phyloP scores from a whole-genome alignment of 2,329 filamentous ascomycete genomes.

The Claviceps cyperi region DNA sequence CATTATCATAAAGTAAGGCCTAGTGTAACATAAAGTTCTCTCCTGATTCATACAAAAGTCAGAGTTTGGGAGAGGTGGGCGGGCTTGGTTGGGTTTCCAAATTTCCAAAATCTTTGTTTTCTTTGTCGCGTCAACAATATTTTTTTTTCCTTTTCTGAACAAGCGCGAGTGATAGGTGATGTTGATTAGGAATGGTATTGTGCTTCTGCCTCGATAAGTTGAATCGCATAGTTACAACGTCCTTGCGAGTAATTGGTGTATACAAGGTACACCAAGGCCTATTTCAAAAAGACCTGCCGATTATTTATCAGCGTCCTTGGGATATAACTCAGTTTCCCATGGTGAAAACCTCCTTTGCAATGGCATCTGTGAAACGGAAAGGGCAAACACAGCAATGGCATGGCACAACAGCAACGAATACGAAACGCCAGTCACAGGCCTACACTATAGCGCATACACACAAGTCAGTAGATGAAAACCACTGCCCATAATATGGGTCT shows the following conservation, averaged over 20 bases:
- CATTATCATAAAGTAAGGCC: constrained; percentile 26
- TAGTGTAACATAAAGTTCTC: constrained; percentile 40
- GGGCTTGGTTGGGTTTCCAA: not conserved
- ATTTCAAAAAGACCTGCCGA: too few relatives aligned
- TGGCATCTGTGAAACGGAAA: not conserved
- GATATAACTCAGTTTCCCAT: not conserved
- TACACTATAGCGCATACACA: not conserved
- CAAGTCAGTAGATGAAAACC: not conserved
- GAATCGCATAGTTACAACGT: not conserved
- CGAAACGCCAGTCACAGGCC: not conserved
- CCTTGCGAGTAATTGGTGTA: too few relatives aligned
- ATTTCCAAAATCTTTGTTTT: constrained; percentile 5
- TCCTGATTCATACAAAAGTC: constrained; percentile 21
- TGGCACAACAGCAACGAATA: not conserved
- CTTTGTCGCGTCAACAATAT: constrained; percentile 4
- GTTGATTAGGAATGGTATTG: too few relatives aligned
- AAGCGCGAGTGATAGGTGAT: not conserved
- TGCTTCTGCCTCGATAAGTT: not conserved
- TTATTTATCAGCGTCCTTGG: too few relatives aligned
- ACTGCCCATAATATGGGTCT: not conserved
- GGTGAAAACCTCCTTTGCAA: not conserved
- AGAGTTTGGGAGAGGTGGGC: constrained; percentile 6
- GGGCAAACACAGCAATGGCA: not conserved
- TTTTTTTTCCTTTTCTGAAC: not conserved
- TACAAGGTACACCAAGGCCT: too few relatives aligned